Conservation (phyloP, 2,329 filamentous ascomycete genomes). For the Dichotomopilus funicola region DNA sequence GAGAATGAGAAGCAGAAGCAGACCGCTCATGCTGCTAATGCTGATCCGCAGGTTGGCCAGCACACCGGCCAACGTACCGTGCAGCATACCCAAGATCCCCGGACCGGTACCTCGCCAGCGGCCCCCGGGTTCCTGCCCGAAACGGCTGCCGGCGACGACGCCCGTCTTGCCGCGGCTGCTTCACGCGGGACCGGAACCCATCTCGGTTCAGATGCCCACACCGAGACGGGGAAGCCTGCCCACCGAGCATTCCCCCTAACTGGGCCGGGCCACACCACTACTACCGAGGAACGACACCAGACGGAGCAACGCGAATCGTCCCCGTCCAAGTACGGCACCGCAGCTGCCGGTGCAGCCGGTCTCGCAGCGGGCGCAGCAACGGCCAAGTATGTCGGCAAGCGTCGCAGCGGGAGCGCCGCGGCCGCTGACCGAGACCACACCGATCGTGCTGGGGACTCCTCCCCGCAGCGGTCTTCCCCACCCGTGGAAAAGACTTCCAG, state of each 20-base stretch:
- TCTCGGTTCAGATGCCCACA: too few relatives aligned
- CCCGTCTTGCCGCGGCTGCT: constrained; percentile 2
- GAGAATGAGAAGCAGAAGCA: constrained; percentile 5
- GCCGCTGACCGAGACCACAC: background rate
- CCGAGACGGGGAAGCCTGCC: background rate
- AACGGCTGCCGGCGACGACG: constrained; percentile 9
- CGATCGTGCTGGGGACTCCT: background rate
- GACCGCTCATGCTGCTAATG: background rate
- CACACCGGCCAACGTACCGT: too few relatives aligned
- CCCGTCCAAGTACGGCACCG: background rate
- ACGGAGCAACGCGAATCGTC: background rate
- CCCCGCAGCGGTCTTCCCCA: constrained; percentile 3
- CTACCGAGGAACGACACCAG: background rate
- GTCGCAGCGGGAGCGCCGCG: background rate
- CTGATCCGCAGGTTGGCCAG: too few relatives aligned
- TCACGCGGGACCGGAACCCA: background rate
- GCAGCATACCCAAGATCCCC: too few relatives aligned
- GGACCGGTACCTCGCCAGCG: background rate
- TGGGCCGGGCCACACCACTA: background rate
- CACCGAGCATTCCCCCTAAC: constrained; percentile 16
- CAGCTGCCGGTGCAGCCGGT: constrained; percentile 10
- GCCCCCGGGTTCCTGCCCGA: constrained; percentile 8
- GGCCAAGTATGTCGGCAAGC: background rate
- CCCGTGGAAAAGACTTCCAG: constrained; percentile 8
- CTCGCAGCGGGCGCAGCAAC: constrained; percentile 12